Base-by-base conservation (phyloP, 2,329 filamentous ascomycete genomes). In the Stemphylium lycopersici region DNA sequence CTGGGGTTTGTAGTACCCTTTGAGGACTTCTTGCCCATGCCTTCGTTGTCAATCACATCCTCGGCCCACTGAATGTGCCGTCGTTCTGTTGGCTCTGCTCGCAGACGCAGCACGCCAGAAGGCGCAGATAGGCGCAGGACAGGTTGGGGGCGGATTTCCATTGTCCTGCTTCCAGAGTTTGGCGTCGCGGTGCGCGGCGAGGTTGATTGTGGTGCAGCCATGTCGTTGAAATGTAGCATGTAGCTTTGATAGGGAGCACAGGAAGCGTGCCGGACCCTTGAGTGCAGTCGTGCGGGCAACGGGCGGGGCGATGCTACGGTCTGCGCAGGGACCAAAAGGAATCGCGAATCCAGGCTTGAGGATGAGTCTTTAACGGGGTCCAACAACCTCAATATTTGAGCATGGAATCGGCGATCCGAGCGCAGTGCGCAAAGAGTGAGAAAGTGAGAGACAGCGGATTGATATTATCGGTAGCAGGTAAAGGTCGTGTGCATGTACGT, bases 21-120 rank as follows among this genome's bases (percentile, higher is more conserved):
- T 15, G 91, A 96, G 61, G 87, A 93, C 79, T 98, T 99, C 77
- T 90, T 90, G 6, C 92, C 92, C 75, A 98, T 83, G 3, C 91
- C 91, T 77, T 99, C 95, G 70, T 99, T 99, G 77, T 99, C 93
- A 2, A 99, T 82, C 6, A 97, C 93, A 69, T 91, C 89, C 69
- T 95, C 90, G 6, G 91, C 91, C 95, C 95, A 99, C 75, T 90
- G 88, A 51, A 99, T 95, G 43, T 86, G 86, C 47, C 88, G 82
- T 15, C 79, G 75, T 48, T 78, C 71, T 13, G 70, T 63, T 0
- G 75, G 70, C 50, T 75, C 72, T 42, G 76, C 78, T 48, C 80
- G 77, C 7, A 82, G 71, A 37, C 73, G 72, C 13, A 76, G 67
- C 8, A 73, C 73, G 13, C 70, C 73, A 16, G 72, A 70, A 13